A percentile compares a stretch with the other conserved stretches of the same genome.
These are phyloP conservation scores for Pythium sukuiense DNA, from an alignment of 352 stramenopile species.

Conservation along the genomic window DNA sequence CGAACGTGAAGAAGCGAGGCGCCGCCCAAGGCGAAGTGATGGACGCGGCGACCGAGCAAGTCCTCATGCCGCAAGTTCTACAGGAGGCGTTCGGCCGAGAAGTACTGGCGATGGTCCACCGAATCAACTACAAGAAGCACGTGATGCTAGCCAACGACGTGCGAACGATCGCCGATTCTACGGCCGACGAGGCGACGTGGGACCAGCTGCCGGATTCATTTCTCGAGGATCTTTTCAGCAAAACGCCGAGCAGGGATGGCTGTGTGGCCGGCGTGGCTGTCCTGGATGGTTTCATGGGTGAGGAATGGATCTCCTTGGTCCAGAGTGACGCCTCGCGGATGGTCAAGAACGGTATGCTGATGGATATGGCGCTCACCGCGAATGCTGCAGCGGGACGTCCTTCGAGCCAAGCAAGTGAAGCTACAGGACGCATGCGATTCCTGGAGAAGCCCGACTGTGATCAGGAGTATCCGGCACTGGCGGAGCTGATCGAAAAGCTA, in stretches of 20 bases:
- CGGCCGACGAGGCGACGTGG: slow-evolving; percentile 54
- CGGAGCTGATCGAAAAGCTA: slow-evolving; percentile 73
- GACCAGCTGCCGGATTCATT: slow-evolving; percentile 60
- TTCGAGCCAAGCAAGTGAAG: not conserved
- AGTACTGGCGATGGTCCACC: slow-evolving; percentile 81
- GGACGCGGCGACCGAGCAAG: slow-evolving; percentile 63
- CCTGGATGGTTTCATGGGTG: slow-evolving; percentile 77
- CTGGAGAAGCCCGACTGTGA: slow-evolving; percentile 57
- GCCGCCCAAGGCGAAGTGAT: slow-evolving; percentile 76
- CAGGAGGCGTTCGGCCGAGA: slow-evolving; percentile 86
- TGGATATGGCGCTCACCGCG: slow-evolving; percentile 24
- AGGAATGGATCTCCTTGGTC: slow-evolving; percentile 71
- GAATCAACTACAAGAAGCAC: slow-evolving; percentile 83
- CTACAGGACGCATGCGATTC: slow-evolving; percentile 53
- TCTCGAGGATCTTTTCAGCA: slow-evolving; percentile 43
- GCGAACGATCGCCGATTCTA: slow-evolving; percentile 57
- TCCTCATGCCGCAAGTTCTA: slow-evolving; percentile 73
- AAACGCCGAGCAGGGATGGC: not conserved
- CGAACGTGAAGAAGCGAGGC: slow-evolving; percentile 79
- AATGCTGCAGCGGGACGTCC: not conserved
- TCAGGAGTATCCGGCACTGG: slow-evolving; percentile 60
- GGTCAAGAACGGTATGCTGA: slow-evolving; percentile 47
- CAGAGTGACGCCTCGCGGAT: slow-evolving; percentile 68
- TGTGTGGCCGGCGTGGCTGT: slow-evolving; percentile 41
- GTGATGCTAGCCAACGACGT: slow-evolving; percentile 66